Conservation (phyloP, 306 rosid species). For the Cyamopsis tetragonoloba region DNA sequence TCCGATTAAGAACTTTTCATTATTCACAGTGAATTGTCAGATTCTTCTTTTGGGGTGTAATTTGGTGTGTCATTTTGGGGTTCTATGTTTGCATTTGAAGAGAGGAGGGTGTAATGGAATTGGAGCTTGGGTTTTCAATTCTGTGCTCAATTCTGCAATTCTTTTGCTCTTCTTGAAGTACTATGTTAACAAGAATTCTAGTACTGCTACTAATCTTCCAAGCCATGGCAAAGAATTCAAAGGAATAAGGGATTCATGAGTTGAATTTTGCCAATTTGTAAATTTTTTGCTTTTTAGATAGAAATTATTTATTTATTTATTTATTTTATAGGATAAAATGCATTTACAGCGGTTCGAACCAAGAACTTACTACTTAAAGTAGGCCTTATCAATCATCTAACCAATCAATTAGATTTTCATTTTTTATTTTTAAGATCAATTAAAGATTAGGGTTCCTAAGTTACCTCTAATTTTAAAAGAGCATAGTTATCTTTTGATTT, state of each 20-base stretch:
- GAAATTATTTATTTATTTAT: too few species aligned
- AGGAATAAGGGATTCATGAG: neutral
- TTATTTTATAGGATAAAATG: too few species aligned
- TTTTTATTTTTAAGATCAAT: too few species aligned
- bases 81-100: slow-evolving; percentile 43
- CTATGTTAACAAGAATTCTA: slow-evolving; percentile 26
- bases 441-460: too few species aligned
- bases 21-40: slow-evolving; percentile 45
- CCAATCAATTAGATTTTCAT: too few species aligned
- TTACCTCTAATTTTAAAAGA: too few species aligned
- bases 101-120: slow-evolving; percentile 81
- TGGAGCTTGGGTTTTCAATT: slow-evolving; percentile 63
- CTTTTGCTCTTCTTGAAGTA: slow-evolving; percentile 45
- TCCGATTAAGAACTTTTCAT: slow-evolving; percentile 28
- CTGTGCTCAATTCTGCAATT: slow-evolving; percentile 50
- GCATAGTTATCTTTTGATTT: too few species aligned
- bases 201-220: too few species aligned
- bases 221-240: too few species aligned
- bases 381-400: too few species aligned
- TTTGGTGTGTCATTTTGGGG: slow-evolving; percentile 57
- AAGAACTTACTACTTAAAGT: too few species aligned
- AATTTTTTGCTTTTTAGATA: neutral
- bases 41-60: slow-evolving; percentile 44
- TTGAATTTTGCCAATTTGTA: neutral
- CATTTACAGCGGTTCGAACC: too few species aligned